Percentiles rank a stretch among this genome's conserved stretches.
Evolutionary conservation across 371 early-diverging fungal species (phyloP).

Genomic region (Mucor indicus): DNA sequence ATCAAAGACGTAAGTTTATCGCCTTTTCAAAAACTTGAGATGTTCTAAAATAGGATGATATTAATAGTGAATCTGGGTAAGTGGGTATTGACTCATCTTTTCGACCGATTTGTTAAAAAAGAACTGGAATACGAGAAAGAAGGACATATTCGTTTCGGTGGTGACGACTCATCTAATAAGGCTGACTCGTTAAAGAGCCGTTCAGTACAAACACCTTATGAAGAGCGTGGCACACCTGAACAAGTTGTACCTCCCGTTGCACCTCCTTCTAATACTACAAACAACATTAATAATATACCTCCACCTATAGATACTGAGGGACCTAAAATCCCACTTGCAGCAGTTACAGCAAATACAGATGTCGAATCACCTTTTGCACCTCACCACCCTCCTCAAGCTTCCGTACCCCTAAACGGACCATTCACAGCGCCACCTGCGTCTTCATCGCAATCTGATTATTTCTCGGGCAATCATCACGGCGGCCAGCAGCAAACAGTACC

Average conservation of each 20-base stretch:
- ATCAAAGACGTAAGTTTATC: conserved; percentile 61
- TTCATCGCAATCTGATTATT: conserved; percentile 38
- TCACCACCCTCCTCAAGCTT: conserved; percentile 14
- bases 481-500: conserved; percentile 18
- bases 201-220: conserved; percentile 2
- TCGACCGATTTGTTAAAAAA: conserved; percentile 53
- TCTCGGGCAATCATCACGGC: conserved; percentile 42
- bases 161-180: conserved; percentile 9
- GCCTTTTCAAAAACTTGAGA: too few relatives aligned
- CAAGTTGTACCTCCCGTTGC: conserved; percentile 1
- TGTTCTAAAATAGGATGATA: too few relatives aligned
- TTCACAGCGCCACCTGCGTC: conserved; percentile 46
- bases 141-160: conserved; percentile 6
- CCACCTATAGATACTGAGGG: background rate
- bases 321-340: conserved; percentile 21
- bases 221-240: background rate
- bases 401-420: conserved; percentile 24
- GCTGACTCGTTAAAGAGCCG: conserved; percentile 9
- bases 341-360: conserved; percentile 14
- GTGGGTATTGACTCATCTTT: conserved; percentile 79
- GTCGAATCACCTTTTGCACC: conserved; percentile 19
- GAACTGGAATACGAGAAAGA: conserved; percentile 23
- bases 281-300: conserved; percentile 10
- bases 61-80: conserved; percentile 74
- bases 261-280: too few relatives aligned